Evolutionary conservation across 1,284 basidiomycete genomes (phyloP).

Genomic region (Meira nashicola): DNA sequence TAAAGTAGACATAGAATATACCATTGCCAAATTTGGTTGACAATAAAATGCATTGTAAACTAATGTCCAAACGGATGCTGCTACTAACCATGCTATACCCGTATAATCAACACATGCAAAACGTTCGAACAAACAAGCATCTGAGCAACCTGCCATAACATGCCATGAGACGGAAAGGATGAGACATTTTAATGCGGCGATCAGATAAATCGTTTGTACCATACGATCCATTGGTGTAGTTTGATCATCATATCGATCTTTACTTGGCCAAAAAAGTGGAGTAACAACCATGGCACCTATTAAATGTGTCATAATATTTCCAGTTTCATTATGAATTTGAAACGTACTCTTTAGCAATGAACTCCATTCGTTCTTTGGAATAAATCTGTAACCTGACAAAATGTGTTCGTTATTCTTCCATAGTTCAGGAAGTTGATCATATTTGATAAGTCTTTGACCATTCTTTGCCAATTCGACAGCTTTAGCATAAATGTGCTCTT

Average conservation of each 20-base stretch:
- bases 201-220: constrained; percentile 48
- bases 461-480: constrained; percentile 43
- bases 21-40: constrained; percentile 46
- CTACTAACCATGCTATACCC: constrained; percentile 50
- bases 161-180: constrained; percentile 48
- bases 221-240: constrained; percentile 49
- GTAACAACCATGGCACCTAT: constrained; percentile 41
- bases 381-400: constrained; percentile 50
- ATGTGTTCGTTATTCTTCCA: constrained; percentile 52
- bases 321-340: constrained; percentile 51
- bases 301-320: constrained; percentile 51
- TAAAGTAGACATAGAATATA: constrained; percentile 43
- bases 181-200: constrained; percentile 49
- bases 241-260: constrained; percentile 33
- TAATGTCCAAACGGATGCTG: constrained; percentile 46
- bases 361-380: constrained; percentile 40
- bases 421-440: constrained; percentile 41
- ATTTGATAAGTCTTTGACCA: constrained; percentile 40
- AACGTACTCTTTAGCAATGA: constrained; percentile 43
- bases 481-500: constrained; percentile 40
- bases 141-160: constrained; percentile 49
- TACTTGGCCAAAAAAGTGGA: constrained; percentile 46
- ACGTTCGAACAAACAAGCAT: constrained; percentile 45
- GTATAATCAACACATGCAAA: constrained; percentile 52
- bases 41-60: constrained; percentile 52